phyloP scores from a whole-genome alignment of 768 basidiomycete genomes.

The Amanita rubescens region DNA sequence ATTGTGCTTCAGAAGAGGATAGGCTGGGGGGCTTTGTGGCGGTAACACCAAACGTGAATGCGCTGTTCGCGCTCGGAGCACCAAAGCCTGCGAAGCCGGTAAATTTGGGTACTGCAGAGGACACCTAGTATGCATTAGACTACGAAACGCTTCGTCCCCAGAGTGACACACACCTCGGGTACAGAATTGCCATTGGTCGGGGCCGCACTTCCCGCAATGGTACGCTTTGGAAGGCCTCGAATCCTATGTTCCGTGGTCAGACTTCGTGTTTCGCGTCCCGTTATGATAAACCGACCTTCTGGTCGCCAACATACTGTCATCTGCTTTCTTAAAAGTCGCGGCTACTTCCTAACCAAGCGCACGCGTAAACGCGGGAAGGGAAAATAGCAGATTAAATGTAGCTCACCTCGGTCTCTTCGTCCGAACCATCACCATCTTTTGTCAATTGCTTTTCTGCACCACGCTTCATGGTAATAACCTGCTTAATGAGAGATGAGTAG shows the following conservation, averaged over 20 bases:
- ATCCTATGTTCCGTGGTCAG: conserved; percentile 38
- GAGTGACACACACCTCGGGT: conserved; percentile 12
- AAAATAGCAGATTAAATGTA: neutral
- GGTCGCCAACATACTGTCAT: conserved; percentile 43
- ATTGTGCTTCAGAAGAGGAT: conserved; percentile 10
- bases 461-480: conserved; percentile 50
- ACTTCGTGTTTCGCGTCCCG: neutral
- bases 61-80: conserved; percentile 18
- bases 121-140: conserved; percentile 10
- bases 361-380: conserved; percentile 2
- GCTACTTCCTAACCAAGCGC: neutral
- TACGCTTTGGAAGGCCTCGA: conserved; percentile 52
- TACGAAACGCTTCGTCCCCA: conserved; percentile 3
- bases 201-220: conserved; percentile 17
- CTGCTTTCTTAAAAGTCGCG: conserved; percentile 40
- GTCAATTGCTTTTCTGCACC: conserved; percentile 65
- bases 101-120: conserved; percentile 36
- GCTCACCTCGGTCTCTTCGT: conserved; percentile 6
- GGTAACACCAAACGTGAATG: conserved; percentile 33
- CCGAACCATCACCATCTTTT: conserved; percentile 38
- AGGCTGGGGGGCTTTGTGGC: conserved; percentile 18
- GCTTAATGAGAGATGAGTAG: neutral
- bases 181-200: conserved; percentile 14
- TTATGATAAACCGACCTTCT: conserved; percentile 43
- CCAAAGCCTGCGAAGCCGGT: conserved; percentile 49